phyloP scores from a whole-genome alignment of 2,329 filamentous ascomycete species.

The Cylindrodendrum hubeiense region DNA sequence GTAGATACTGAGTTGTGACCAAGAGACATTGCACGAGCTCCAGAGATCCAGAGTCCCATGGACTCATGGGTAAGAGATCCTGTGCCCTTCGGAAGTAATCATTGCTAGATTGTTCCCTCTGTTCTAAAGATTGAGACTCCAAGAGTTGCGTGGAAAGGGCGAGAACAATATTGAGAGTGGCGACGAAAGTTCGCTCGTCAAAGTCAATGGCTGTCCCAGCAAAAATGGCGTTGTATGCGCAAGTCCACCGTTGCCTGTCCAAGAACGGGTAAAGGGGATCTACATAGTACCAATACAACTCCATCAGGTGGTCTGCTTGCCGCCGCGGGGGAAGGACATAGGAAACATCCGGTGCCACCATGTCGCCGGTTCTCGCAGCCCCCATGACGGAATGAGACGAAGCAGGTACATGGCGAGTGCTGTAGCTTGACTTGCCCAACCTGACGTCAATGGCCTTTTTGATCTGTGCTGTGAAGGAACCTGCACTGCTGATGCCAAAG shows the following conservation, averaged over 20 bases:
- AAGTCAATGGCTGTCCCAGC: slow-evolving; percentile 50
- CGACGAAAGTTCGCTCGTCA: slow-evolving; percentile 58
- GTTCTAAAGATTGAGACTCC: slow-evolving; percentile 54
- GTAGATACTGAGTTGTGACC: slow-evolving; percentile 61
- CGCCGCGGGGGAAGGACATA: slow-evolving; percentile 59
- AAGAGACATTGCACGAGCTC: slow-evolving; percentile 61
- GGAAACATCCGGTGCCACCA: slow-evolving; percentile 42
- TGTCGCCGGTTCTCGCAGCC: not conserved
- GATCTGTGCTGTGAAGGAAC: slow-evolving; percentile 61
- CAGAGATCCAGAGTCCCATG: slow-evolving; percentile 57
- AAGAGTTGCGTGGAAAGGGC: slow-evolving; percentile 59
- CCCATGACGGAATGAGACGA: not conserved
- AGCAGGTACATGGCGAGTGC: not conserved
- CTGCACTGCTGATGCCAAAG: slow-evolving; percentile 61
- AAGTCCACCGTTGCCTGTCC: slow-evolving; percentile 51
- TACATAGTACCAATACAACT: slow-evolving; percentile 60
- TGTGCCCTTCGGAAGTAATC: slow-evolving; percentile 58
- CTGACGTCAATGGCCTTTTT: slow-evolving; percentile 55
- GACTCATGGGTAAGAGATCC: slow-evolving; percentile 55
- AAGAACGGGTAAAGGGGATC: slow-evolving; percentile 61
- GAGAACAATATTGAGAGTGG: slow-evolving; percentile 60
- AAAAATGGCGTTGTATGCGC: slow-evolving; percentile 56
- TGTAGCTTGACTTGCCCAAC: slow-evolving; percentile 32
- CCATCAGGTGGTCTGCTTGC: slow-evolving; percentile 58
- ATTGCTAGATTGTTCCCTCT: slow-evolving; percentile 55